phyloP scores from a whole-genome alignment of 2,329 filamentous ascomycete species.

The Paraphoma sp. region DNA sequence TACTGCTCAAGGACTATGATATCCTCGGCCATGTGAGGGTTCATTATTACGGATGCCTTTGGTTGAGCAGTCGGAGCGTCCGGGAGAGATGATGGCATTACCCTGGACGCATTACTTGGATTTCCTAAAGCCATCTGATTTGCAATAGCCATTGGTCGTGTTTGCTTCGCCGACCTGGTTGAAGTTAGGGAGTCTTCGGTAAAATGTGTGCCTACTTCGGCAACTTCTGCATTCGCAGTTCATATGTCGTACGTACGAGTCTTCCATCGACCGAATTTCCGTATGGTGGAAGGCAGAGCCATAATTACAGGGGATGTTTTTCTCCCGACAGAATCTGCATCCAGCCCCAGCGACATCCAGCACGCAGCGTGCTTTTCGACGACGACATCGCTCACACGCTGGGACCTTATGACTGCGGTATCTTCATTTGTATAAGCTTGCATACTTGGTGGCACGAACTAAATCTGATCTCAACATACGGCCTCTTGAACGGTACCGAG shows the following conservation, averaged over 20 bases:
- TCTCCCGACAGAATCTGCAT: slow-evolving; percentile 23
- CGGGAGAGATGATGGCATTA: background rate
- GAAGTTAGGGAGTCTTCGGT: too few relatives aligned
- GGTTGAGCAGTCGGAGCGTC: slow-evolving; percentile 1
- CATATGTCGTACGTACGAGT: background rate
- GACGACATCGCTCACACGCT: slow-evolving; percentile 19
- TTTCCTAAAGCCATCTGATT: too few relatives aligned
- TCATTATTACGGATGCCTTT: slow-evolving; percentile 28
- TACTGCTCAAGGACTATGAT: slow-evolving; percentile 27
- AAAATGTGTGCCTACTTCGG: too few relatives aligned
- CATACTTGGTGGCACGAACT: background rate
- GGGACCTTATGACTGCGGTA: slow-evolving; percentile 15
- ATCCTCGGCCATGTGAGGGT: slow-evolving; percentile 27
- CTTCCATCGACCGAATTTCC: background rate
- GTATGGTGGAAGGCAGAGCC: background rate
- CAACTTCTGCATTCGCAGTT: background rate
- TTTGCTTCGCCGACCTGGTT: too few relatives aligned
- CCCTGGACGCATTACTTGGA: too few relatives aligned
- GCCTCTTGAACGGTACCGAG: slow-evolving; percentile 4
- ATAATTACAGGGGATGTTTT: slow-evolving; percentile 13
- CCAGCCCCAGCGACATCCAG: slow-evolving; percentile 18
- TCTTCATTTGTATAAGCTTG: background rate
- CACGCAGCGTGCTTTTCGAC: slow-evolving; percentile 21
- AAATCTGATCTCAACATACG: slow-evolving; percentile 3
- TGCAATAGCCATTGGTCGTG: too few relatives aligned